Percentiles rank a stretch among this genome's conserved stretches.
Conservation (phyloP, 345 rosid genomes). For the Adansonia digitata region DNA sequence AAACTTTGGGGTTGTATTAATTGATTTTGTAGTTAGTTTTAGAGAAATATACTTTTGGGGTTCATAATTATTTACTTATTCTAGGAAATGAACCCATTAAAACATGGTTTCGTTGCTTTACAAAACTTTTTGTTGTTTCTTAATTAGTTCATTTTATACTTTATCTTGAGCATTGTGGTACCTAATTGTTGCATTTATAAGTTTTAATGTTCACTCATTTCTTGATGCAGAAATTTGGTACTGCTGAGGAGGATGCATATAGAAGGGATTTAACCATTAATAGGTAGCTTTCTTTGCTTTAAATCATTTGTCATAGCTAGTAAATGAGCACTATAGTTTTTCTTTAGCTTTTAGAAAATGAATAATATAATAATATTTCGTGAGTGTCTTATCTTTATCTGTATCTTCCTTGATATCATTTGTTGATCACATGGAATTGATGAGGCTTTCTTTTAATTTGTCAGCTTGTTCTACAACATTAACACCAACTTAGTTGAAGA, state of each 20-base stretch:
- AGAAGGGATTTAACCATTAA: slow-evolving; percentile 92
- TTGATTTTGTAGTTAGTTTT: neutral
- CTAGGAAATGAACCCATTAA: neutral
- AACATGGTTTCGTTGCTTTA: neutral
- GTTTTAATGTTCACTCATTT: slow-evolving; percentile 3
- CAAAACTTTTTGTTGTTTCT: neutral
- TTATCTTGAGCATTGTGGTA: neutral
- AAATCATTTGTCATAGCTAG: neutral
- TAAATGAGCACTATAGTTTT: neutral
- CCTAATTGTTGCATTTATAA: neutral
- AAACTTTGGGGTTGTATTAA: neutral
- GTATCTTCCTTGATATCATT: neutral
- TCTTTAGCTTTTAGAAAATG: neutral
- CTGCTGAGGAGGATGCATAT: slow-evolving; percentile 90
- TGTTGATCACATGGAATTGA: slow-evolving; percentile 3
- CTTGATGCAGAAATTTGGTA: slow-evolving; percentile 71
- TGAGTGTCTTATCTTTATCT: neutral
- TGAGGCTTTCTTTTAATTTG: slow-evolving; percentile 19
- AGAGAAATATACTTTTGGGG: neutral
- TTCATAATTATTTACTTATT: neutral
- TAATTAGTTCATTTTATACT: neutral
- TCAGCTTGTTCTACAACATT: slow-evolving; percentile 89
- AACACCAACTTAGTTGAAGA: slow-evolving; percentile 74
- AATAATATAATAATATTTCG: neutral
- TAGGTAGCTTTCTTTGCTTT: slow-evolving; percentile 41